These are phyloP conservation scores for Jackrogersella multiformis DNA, from an alignment of 495 filamentous ascomycete species.

Conservation along the genomic window DNA sequence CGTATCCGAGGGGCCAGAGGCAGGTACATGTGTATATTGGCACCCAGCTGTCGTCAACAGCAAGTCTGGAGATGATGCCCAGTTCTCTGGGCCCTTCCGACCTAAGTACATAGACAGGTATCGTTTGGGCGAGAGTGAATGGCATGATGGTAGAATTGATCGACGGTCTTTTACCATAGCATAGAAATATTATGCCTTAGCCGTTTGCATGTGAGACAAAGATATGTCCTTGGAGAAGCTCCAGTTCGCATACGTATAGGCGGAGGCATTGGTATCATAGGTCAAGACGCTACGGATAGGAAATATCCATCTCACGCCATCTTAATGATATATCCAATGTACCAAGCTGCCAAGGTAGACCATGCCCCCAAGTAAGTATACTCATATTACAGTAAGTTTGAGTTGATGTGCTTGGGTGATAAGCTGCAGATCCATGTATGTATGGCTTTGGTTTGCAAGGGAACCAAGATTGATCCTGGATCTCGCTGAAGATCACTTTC, in stretches of 20 bases:
- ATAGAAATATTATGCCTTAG: too few relatives aligned
- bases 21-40: too few relatives aligned
- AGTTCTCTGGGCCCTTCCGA: background rate
- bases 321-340: background rate
- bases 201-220: too few relatives aligned
- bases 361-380: background rate
- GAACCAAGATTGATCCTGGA: constrained; percentile 10
- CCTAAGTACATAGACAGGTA: background rate
- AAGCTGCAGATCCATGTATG: constrained; percentile 10
- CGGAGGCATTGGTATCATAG: constrained; percentile 9
- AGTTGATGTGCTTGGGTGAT: background rate
- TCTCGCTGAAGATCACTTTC: background rate
- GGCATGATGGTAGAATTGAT: too few relatives aligned
- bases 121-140: too few relatives aligned
- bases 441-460: background rate
- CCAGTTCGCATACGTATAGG: constrained; percentile 15
- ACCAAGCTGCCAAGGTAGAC: constrained; percentile 12
- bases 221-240: too few relatives aligned
- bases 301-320: background rate
- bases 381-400: constrained; percentile 19
- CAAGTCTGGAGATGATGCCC: background rate
- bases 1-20: background rate
- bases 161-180: too few relatives aligned
- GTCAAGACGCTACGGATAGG: background rate
- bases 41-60: constrained; percentile 22